A percentile compares a stretch with the other conserved stretches of the same genome.
phyloP scores from a whole-genome alignment of 225 moss, liverwort and hornwort genomes.

The Asterella californica region DNA sequence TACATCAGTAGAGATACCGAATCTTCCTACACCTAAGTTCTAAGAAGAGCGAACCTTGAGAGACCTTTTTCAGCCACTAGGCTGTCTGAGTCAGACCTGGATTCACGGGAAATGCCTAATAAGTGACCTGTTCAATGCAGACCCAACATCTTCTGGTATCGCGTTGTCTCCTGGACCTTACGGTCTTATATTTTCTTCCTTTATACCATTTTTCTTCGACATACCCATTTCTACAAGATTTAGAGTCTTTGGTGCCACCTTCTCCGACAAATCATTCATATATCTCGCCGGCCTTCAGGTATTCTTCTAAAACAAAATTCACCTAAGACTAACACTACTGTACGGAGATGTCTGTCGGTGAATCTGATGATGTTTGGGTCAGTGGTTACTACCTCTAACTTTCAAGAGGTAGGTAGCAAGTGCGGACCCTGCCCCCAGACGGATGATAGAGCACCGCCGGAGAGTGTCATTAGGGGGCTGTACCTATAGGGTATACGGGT shows the following conservation, averaged over 20 bases:
- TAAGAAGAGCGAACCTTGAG: no score
- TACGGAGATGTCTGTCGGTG: no score
- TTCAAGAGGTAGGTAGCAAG: no score
- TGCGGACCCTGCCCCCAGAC: no score
- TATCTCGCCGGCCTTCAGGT: conserved; percentile 94
- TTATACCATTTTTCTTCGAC: conserved; percentile 95
- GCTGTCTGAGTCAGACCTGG: neutral
- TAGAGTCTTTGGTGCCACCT: conserved; percentile 72
- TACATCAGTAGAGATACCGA: no score
- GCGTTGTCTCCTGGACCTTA: conserved; percentile 79
- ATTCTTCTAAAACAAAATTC: neutral
- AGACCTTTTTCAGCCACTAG: neutral
- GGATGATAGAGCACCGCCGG: no score
- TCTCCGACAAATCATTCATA: conserved; percentile 96
- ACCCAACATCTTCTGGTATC: conserved; percentile 50
- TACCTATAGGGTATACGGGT: no score
- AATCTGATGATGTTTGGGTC: no score
- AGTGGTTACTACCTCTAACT: no score
- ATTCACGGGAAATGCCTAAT: neutral
- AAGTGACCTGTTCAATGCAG: conserved; percentile 33
- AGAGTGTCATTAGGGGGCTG: no score
- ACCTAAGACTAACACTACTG: no score
- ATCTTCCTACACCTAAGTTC: no score
- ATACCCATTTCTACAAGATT: conserved; percentile 87
- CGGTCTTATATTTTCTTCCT: conserved; percentile 89